phyloP scores from a whole-genome alignment of 2,329 filamentous ascomycete species.

The Tricladium varicosporioides region DNA sequence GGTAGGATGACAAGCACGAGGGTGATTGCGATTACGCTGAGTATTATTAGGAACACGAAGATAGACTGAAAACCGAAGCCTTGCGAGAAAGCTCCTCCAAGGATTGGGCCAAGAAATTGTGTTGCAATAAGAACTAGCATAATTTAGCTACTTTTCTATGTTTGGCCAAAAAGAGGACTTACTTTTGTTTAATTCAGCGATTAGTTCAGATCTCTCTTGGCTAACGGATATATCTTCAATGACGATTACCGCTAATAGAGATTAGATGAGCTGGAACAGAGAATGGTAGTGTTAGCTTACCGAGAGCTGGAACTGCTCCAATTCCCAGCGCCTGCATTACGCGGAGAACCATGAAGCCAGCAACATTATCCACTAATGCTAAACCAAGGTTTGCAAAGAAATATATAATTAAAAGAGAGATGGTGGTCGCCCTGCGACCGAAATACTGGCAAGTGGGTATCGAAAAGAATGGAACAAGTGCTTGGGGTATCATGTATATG shows the following conservation, averaged over 20 bases:
- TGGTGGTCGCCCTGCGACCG: not conserved
- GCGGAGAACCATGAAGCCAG: not conserved
- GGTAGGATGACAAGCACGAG: not conserved
- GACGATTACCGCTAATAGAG: not conserved
- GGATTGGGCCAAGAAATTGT: not conserved
- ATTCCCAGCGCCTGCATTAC: not conserved
- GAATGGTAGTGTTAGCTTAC: not conserved
- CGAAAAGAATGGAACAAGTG: not conserved
- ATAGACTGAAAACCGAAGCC: not conserved
- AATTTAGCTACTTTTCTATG: not conserved
- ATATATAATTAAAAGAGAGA: not conserved
- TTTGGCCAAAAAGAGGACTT: not conserved
- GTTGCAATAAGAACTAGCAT: not conserved
- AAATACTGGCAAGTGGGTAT: not conserved
- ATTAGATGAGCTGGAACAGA: not conserved
- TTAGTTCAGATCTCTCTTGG: not conserved
- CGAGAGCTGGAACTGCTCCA: not conserved
- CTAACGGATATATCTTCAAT: not conserved
- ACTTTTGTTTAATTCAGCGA: not conserved
- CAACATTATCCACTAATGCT: not conserved
- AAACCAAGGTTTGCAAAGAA: not conserved
- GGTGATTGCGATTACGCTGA: not conserved
- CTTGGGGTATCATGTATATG: not conserved
- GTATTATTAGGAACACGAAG: not conserved
- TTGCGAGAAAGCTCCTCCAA: not conserved